A percentile compares a stretch with the other conserved stretches of the same genome.
Conservation (phyloP, 495 filamentous ascomycete species). For the Lepidopterella palustris region DNA sequence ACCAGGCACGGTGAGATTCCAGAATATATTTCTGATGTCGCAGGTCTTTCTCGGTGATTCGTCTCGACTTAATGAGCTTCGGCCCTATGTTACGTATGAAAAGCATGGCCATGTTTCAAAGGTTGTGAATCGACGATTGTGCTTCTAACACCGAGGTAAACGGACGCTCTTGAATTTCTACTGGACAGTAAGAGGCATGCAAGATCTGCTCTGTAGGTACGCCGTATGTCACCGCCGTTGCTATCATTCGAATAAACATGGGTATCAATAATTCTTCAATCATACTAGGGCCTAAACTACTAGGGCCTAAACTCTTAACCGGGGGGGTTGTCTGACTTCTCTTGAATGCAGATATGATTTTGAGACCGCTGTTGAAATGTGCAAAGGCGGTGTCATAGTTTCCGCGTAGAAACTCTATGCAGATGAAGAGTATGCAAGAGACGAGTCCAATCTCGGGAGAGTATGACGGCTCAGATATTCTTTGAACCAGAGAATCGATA, state of each 20-base stretch:
- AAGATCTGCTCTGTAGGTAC: background rate
- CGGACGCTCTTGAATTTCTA: background rate
- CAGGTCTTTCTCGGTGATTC: background rate
- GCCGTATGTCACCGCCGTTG: background rate
- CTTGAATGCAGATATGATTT: background rate
- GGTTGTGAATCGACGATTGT: background rate
- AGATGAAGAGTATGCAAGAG: slow-evolving; percentile 11
- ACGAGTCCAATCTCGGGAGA: slow-evolving; percentile 7
- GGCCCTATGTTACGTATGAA: background rate
- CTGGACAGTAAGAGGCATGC: background rate
- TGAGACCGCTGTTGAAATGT: slow-evolving; percentile 11
- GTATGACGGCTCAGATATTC: slow-evolving; percentile 10
- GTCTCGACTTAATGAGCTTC: background rate
- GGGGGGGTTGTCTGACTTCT: background rate
- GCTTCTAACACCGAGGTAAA: background rate
- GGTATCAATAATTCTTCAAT: background rate
- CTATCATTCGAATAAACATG: background rate
- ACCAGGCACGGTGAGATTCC: background rate
- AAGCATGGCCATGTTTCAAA: background rate
- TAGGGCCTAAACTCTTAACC: background rate
- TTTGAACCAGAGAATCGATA: background rate
- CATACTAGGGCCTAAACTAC: background rate
- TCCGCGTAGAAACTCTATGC: slow-evolving; percentile 12
- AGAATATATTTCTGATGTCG: background rate
- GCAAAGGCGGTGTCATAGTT: slow-evolving; percentile 8